phyloP scores from a whole-genome alignment of 306 rosid genomes.

The Ziziphus jujuba region DNA sequence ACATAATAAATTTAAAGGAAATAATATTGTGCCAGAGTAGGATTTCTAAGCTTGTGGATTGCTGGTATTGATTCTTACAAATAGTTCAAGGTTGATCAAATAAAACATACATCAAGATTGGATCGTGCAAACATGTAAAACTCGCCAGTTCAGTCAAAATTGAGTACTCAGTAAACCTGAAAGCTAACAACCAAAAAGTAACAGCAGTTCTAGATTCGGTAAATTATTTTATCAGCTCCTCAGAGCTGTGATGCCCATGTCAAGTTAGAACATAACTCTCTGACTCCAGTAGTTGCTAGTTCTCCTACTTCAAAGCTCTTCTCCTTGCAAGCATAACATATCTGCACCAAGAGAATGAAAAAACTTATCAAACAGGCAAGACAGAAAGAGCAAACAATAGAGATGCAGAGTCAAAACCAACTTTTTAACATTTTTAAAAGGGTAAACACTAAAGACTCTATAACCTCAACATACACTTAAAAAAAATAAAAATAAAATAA shows the following conservation, averaged over 20 bases:
- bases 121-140: slow-evolving; percentile 7
- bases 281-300: neutral
- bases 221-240: neutral
- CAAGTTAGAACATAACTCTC: slow-evolving; percentile 9
- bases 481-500: too few species aligned
- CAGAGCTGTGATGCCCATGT: neutral
- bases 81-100: too few species aligned
- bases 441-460: too few species aligned
- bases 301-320: slow-evolving; percentile 1
- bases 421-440: neutral
- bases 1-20: too few species aligned
- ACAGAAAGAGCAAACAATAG: neutral
- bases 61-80: too few species aligned
- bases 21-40: too few species aligned
- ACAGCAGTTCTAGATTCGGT: slow-evolving; percentile 8
- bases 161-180: neutral
- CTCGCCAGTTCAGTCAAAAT: slow-evolving; percentile 2
- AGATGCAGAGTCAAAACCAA: neutral
- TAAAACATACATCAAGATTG: neutral
- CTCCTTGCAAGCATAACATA: slow-evolving; percentile 10
- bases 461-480: neutral
- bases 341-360: slow-evolving; percentile 22
- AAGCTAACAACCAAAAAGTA: slow-evolving; percentile 1
- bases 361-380: neutral
- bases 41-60: too few species aligned